A percentile compares a stretch with the other conserved stretches of the same genome.
Evolutionary conservation across 1,139 yeast genomes (phyloP).

Genomic region (Saccharomyces pastorianus): DNA sequence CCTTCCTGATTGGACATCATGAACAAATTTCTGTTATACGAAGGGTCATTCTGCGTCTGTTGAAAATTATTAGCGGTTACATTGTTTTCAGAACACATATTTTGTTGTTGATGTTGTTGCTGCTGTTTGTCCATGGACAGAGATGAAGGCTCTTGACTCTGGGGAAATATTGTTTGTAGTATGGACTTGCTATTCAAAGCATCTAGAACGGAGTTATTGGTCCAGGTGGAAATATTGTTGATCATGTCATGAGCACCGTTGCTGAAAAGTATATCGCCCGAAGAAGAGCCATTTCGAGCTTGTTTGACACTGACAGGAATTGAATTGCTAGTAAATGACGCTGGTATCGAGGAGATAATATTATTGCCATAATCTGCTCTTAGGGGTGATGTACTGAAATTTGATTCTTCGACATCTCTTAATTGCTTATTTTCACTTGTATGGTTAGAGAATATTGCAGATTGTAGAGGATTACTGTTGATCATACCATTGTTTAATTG

Average conservation of each 20-base stretch:
- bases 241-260: constrained; percentile 54
- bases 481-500: neutral
- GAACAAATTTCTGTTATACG: neutral
- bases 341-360: neutral
- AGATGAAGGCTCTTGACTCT: neutral
- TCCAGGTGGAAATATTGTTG: constrained; percentile 54
- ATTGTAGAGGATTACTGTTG: neutral
- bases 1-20: neutral
- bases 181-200: constrained; percentile 10
- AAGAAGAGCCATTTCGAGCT: neutral
- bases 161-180: neutral
- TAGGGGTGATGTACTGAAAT: neutral
- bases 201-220: constrained; percentile 29
- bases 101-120: neutral
- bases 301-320: neutral
- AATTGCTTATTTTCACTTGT: neutral
- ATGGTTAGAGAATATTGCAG: neutral
- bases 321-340: neutral
- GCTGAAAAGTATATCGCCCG: constrained; percentile 33
- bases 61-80: neutral
- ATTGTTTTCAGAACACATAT: neutral
- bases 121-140: neutral
- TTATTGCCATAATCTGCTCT: neutral
- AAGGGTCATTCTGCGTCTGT: neutral
- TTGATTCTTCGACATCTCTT: neutral